phyloP scores from a whole-genome alignment of 2,329 filamentous ascomycete genomes.

The Stachybotrys chartarum region DNA sequence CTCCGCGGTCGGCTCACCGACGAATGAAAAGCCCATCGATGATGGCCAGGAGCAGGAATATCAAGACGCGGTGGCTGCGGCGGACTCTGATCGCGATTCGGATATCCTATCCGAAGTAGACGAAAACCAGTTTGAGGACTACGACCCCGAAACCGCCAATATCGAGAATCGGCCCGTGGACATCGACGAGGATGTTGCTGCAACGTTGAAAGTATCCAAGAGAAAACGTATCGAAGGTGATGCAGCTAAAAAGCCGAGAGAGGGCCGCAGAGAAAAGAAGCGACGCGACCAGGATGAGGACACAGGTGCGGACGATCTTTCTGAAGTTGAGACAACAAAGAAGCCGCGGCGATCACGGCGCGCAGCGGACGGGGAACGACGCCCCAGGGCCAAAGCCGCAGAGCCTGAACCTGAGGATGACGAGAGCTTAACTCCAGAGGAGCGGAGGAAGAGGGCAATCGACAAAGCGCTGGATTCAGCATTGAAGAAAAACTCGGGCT shows the following conservation, averaged over 20 bases:
- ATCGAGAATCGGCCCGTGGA: conserved; percentile 58
- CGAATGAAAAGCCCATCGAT: conserved; percentile 23
- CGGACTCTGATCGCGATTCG: conserved; percentile 47
- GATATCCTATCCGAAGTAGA: conserved; percentile 61
- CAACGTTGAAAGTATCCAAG: conserved; percentile 58
- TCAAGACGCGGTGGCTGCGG: conserved; percentile 32
- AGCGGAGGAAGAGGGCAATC: conserved; percentile 75
- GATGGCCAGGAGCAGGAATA: conserved; percentile 34
- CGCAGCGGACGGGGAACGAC: conserved; percentile 38
- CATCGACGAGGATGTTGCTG: conserved; percentile 59
- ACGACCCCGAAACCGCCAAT: conserved; percentile 57
- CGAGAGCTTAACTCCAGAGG: conserved; percentile 73
- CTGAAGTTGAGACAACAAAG: conserved; percentile 34
- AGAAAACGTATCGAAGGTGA: conserved; percentile 58
- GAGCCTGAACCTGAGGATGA: conserved; percentile 62
- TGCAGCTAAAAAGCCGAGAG: conserved; percentile 65
- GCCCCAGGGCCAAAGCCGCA: conserved; percentile 33
- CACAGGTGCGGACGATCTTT: conserved; percentile 39
- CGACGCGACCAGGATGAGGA: conserved; percentile 42
- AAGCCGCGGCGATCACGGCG: conserved; percentile 41
- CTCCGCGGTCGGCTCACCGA: conserved; percentile 31
- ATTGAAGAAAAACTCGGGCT: conserved; percentile 63
- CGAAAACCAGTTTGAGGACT: conserved; percentile 63
- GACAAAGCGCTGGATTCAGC: conserved; percentile 84
- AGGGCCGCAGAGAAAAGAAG: conserved; percentile 64